Conservation (phyloP, 2,329 filamentous ascomycete species). For the Beauveria asiatica region DNA sequence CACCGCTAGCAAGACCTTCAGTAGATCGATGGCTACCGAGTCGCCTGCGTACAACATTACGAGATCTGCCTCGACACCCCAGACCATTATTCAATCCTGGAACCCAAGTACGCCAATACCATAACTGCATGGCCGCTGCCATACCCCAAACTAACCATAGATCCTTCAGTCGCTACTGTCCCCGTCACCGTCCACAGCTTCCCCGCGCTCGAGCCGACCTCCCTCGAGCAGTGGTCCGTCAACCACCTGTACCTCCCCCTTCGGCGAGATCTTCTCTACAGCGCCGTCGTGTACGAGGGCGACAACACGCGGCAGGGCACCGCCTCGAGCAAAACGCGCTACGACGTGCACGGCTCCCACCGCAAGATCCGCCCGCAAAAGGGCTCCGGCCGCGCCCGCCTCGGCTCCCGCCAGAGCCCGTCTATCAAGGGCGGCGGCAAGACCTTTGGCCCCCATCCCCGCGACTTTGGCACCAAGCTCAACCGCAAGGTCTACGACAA, state of each 20-base stretch:
- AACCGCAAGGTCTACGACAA: slow-evolving; percentile 89
- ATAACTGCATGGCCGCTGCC: neutral
- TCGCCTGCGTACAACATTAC: slow-evolving; percentile 31
- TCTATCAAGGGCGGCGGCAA: slow-evolving; percentile 80
- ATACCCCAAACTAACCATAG: neutral
- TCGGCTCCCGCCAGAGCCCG: slow-evolving; percentile 74
- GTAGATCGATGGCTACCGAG: slow-evolving; percentile 50
- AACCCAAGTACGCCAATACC: slow-evolving; percentile 33
- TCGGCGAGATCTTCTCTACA: slow-evolving; percentile 84
- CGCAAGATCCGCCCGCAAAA: slow-evolving; percentile 82
- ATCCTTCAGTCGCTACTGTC: slow-evolving; percentile 48
- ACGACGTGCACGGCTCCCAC: slow-evolving; percentile 74
- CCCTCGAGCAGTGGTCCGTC: slow-evolving; percentile 67
- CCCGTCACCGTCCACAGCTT: slow-evolving; percentile 84
- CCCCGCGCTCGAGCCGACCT: slow-evolving; percentile 75
- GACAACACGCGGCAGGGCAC: slow-evolving; percentile 83
- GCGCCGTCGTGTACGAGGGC: slow-evolving; percentile 86
- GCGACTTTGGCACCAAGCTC: slow-evolving; percentile 79
- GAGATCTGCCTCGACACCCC: slow-evolving; percentile 23
- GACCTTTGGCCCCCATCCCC: slow-evolving; percentile 78
- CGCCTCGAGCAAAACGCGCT: slow-evolving; percentile 71
- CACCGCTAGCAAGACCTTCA: slow-evolving; percentile 31
- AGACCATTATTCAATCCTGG: slow-evolving; percentile 32
- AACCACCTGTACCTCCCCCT: slow-evolving; percentile 82
- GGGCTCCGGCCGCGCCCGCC: slow-evolving; percentile 70